phyloP scores from a whole-genome alignment of 768 basidiomycete genomes.

The Hericium alpestre region DNA sequence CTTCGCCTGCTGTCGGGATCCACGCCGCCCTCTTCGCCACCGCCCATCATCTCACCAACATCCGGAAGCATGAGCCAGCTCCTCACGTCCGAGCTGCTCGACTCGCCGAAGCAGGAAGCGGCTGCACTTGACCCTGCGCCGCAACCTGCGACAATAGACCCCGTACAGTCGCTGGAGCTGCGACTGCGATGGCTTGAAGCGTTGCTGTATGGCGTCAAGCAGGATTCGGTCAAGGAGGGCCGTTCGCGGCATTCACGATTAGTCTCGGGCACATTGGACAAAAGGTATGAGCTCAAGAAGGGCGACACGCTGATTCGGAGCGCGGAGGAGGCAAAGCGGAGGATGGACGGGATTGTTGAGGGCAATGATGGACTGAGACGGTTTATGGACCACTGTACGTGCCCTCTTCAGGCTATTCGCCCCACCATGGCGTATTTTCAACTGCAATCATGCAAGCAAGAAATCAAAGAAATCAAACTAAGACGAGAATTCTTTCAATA shows the following conservation, averaged over 20 bases:
- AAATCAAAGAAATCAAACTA: too few species aligned
- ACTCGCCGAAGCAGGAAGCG: not conserved
- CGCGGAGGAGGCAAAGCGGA: conserved; percentile 49
- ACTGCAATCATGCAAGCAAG: too few species aligned
- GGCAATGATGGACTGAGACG: conserved; percentile 60
- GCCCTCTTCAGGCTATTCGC: not conserved
- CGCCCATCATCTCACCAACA: conserved; percentile 18
- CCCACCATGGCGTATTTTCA: too few species aligned
- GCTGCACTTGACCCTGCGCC: conserved; percentile 4
- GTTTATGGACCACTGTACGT: conserved; percentile 68
- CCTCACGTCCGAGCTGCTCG: conserved; percentile 9
- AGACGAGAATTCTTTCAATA: too few species aligned
- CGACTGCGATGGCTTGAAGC: conserved; percentile 76
- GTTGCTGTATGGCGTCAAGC: conserved; percentile 54
- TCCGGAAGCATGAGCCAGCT: conserved; percentile 12
- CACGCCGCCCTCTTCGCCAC: conserved; percentile 38
- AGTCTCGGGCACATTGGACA: conserved; percentile 25
- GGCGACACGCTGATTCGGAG: conserved; percentile 49
- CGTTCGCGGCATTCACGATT: not conserved
- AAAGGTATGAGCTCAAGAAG: conserved; percentile 31
- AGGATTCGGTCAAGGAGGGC: conserved; percentile 20
- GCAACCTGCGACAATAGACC: conserved; percentile 34
- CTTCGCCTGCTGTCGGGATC: conserved; percentile 46
- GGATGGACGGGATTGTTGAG: conserved; percentile 47
- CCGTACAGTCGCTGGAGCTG: conserved; percentile 60